Evolutionary conservation across 345 rosid genomes (phyloP), one percentile per base, ranked within the genome.

Genomic region (Combretum micranthum): DNA sequence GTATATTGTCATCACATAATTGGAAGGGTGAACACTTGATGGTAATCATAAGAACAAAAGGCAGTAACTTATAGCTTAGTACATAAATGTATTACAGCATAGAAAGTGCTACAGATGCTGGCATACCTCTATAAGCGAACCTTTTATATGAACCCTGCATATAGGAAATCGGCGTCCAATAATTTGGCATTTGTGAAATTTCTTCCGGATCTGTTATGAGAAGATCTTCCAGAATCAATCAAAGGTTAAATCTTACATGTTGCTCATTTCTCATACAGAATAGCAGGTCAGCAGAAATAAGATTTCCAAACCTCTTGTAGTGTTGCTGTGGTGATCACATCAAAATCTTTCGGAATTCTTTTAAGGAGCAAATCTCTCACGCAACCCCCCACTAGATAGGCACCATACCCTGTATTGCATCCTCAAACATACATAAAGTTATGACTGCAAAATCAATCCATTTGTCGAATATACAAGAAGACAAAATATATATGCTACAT

Each of bases 321-420:
- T 13, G 52, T 68, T 23, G 99, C 99, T 1, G 97, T 82, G 59
- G 99, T 93, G 80, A 93, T 78, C 50, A 93, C 84, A 75, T 93
- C 99, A 75, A 77, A 89, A 74, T 89, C 99, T 77, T 93, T 93
- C 22, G 99, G 99, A 37, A 64, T 63, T 72, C 75, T 83, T 12
- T 82, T 69, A 15, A 93, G 71, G 59, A 93, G 52, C 64, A 93
- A 82, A 78, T 93, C 99, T 73, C 97, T 79, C 44, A 93, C 97
- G 54, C 97, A 93, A 45, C 97, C 99, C 44, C 99, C 99, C 45
- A 93, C 97, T 56, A 93, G 79, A 66, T 89, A 93, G 21, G 89
- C 84, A 61, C 82, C 81, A 45, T 72, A 82, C 47, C 97, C 99
- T 93, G 83, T 60, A 59, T 47, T 16, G 39, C 1, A 52, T 32